Evolutionary conservation across 1,284 basidiomycete species (phyloP), one percentile per base, ranked within the genome.

Genomic region (Schizophyllum commune): DNA sequence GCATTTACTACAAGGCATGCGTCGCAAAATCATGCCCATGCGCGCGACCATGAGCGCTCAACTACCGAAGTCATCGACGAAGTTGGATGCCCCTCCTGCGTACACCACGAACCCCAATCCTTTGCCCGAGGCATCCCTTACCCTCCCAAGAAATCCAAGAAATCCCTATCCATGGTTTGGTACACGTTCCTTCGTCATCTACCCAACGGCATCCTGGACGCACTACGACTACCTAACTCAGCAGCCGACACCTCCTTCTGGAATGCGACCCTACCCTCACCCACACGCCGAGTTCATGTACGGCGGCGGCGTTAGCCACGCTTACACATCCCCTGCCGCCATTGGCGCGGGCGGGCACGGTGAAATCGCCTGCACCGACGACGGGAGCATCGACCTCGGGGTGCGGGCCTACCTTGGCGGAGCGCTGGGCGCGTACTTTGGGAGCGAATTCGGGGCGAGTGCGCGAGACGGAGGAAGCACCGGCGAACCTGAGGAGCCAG

Each of bases 141-240:
- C 56, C n/a, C n/a, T n/a, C n/a, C n/a, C n/a, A n/a, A n/a, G n/a
- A 11, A 47, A 22, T 32, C 9, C 56, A 3, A 13, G 15, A n/a
- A 55, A 59, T 32, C 52, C 52, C 17, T 39, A 39, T 39, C 62
- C 73, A 19, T 71, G 66, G 60, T 63, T 70, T 39, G 82, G 74
- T 22, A 63, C 55, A 11, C 79, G 85, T 20, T 81, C 84, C 4
- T 88, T 83, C 68, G 74, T 87, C 33, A 83, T 89, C 68, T 84
- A 80, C 68, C 76, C 80, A 7, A 74, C 71, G n/a, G 66, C 62
- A 20, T 71, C 56, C 32, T 69, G 55, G 58, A 61, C 55, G 62
- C 72, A 60, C 73, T 90, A 80, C 68, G 87, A 91, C 68, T 92
- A 92, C 69, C 80, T 91, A 62, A 89, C 88, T 1, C 88, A 91